Conservation (phyloP, 108 stramenopile species). For the Poteriospumella lacustris region DNA sequence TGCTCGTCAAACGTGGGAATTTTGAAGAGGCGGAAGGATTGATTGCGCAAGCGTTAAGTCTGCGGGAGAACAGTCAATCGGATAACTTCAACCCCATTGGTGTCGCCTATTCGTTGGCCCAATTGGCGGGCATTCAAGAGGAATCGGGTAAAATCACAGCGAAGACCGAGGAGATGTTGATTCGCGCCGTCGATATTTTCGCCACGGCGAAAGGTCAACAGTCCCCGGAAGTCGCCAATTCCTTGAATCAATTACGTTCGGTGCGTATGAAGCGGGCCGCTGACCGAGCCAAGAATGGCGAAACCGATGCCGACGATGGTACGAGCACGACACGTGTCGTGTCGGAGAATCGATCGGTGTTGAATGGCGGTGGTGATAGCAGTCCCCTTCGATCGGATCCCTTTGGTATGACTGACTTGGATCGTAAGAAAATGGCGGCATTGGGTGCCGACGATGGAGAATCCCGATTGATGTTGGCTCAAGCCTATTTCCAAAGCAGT, state of each 20-base stretch:
- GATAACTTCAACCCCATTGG: background rate
- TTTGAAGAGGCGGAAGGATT: background rate
- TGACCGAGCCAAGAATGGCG: background rate
- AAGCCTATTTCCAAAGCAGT: background rate
- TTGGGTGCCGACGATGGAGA: background rate
- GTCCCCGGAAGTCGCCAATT: background rate
- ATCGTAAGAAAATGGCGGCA: background rate
- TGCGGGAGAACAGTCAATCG: background rate
- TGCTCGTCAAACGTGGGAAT: background rate
- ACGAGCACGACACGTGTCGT: background rate
- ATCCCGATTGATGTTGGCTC: background rate
- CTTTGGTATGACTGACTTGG: background rate
- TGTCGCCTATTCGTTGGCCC: background rate
- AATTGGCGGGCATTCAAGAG: background rate
- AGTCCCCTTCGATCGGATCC: background rate
- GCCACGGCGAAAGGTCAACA: background rate
- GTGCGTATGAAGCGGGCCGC: background rate
- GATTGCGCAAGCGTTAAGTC: background rate
- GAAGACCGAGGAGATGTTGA: background rate
- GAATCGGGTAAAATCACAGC: background rate
- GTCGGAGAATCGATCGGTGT: background rate
- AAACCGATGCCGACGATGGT: background rate
- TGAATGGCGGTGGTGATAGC: background rate
- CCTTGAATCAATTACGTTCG: background rate
- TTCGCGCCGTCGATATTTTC: background rate